Conservation (phyloP, 805 yeast genomes). For the Jamesozyma hellenica region DNA sequence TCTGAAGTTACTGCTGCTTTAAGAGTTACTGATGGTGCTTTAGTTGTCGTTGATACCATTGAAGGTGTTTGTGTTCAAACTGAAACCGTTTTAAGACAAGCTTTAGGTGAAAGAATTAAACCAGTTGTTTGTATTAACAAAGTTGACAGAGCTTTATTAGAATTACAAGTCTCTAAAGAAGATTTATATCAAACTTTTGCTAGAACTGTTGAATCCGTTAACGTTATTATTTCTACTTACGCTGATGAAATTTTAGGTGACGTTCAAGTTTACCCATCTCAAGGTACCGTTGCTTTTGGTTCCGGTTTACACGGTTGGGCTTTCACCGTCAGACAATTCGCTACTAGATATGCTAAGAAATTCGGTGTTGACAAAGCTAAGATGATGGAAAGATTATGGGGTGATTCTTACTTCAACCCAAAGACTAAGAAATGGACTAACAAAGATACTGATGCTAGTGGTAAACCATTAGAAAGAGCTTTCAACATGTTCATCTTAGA, state of each 20-base stretch:
- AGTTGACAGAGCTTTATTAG: conserved; percentile 98
- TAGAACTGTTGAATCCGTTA: conserved; percentile 98
- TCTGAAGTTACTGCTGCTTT: conserved; percentile 96
- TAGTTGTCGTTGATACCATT: conserved; percentile 97
- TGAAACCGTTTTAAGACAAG: conserved; percentile 98
- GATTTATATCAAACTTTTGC: conserved; percentile 96
- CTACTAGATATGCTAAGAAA: conserved; percentile 95
- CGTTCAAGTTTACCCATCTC: conserved; percentile 96
- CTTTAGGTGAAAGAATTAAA: conserved; percentile 98
- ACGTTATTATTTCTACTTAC: conserved; percentile 95
- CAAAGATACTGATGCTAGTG: conserved; percentile 92
- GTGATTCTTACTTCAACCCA: conserved; percentile 99
- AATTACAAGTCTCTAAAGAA: conserved; percentile 97
- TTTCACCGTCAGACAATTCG: conserved; percentile 98
- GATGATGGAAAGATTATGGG: conserved; percentile 99
- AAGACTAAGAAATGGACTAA: conserved; percentile 99
- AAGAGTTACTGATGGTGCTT: conserved; percentile 99
- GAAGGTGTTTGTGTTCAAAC: conserved; percentile 99
- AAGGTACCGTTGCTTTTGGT: conserved; percentile 99
- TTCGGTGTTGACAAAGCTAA: conserved; percentile 96
- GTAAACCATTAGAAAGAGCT: conserved; percentile 94
- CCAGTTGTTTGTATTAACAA: conserved; percentile 98
- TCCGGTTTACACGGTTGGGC: conserved; percentile 99
- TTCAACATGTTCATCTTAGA: conserved; percentile 98
- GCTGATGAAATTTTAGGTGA: conserved; percentile 87